Conservation (phyloP, 2,329 filamentous ascomycete species). For the Sporothrix schenckii region DNA sequence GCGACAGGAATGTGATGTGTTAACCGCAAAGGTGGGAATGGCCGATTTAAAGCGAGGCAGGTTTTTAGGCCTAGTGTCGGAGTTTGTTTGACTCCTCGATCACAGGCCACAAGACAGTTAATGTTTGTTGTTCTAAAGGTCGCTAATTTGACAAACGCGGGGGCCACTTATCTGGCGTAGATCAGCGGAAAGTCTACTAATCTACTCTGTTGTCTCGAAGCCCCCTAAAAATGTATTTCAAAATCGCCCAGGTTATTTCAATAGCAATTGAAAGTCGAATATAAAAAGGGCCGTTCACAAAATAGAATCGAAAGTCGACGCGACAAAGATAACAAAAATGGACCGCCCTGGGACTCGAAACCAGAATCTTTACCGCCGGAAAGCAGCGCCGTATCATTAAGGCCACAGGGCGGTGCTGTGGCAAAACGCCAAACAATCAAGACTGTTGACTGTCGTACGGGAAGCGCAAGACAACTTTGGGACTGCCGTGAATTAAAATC, state of each 20-base stretch:
- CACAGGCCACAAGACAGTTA: slow-evolving; percentile 9
- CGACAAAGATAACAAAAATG: not conserved
- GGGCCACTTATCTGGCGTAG: not conserved
- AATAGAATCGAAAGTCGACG: not conserved
- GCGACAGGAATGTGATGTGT: not conserved
- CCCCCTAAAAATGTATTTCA: not conserved
- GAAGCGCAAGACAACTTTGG: not conserved
- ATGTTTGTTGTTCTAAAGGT: not conserved
- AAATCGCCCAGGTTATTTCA: not conserved
- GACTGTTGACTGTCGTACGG: not conserved
- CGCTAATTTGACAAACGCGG: not conserved
- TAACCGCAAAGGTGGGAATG: not conserved
- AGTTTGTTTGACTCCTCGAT: not conserved
- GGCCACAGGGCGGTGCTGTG: slow-evolving; percentile 2
- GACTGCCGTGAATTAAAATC: slow-evolving; percentile 7
- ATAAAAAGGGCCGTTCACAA: not conserved
- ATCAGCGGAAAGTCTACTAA: not conserved
- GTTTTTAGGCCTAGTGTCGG: slow-evolving; percentile 16
- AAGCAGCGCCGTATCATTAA: slow-evolving; percentile 20
- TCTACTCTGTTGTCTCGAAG: not conserved
- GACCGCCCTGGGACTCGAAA: slow-evolving; percentile 20
- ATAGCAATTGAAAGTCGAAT: not conserved
- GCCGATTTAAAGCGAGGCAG: slow-evolving; percentile 2
- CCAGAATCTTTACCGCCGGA: slow-evolving; percentile 19
- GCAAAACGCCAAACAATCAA: not conserved